A percentile compares a stretch with the other conserved stretches of the same genome.
Evolutionary conservation across 768 basidiomycete genomes (phyloP).

Genomic region (Kwoniella mangroviensis): DNA sequence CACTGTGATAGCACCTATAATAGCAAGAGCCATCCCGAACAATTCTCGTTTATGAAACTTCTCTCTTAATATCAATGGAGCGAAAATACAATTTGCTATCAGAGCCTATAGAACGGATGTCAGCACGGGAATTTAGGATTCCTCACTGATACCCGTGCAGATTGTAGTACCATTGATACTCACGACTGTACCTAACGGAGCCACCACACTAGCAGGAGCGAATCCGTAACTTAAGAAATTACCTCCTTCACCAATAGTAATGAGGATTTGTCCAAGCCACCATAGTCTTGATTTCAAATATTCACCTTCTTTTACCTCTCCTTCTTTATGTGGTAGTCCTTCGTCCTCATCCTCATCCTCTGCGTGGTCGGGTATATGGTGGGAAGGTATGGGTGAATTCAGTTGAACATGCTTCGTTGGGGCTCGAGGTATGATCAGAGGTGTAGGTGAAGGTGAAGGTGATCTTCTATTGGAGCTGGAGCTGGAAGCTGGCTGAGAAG

Average conservation of each 20-base stretch:
- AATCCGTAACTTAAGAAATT: slow-evolving; percentile 71
- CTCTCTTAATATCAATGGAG: slow-evolving; percentile 73
- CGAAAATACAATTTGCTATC: slow-evolving; percentile 94
- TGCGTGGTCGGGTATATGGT: not conserved
- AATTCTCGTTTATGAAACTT: slow-evolving; percentile 72
- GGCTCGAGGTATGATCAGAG: not conserved
- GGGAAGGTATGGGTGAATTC: not conserved
- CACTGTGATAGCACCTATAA: slow-evolving; percentile 90
- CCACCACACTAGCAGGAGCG: slow-evolving; percentile 66
- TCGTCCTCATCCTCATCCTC: slow-evolving; percentile 17
- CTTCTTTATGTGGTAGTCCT: not conserved
- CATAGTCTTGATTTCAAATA: slow-evolving; percentile 86
- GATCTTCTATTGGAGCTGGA: not conserved
- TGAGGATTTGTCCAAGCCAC: slow-evolving; percentile 87
- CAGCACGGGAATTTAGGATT: not conserved
- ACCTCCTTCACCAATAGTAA: slow-evolving; percentile 87
- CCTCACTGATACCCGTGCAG: not conserved
- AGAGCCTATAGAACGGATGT: slow-evolving; percentile 67
- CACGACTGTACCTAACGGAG: slow-evolving; percentile 89
- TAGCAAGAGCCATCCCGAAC: slow-evolving; percentile 67
- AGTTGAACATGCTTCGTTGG: not conserved
- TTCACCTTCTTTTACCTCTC: slow-evolving; percentile 57
- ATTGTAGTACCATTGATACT: slow-evolving; percentile 8
- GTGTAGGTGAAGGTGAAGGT: not conserved
- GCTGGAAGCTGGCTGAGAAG: not conserved